These are phyloP conservation scores for Lachnellula hyalina DNA, from an alignment of 2,329 filamentous ascomycete genomes.

Conservation along the genomic window DNA sequence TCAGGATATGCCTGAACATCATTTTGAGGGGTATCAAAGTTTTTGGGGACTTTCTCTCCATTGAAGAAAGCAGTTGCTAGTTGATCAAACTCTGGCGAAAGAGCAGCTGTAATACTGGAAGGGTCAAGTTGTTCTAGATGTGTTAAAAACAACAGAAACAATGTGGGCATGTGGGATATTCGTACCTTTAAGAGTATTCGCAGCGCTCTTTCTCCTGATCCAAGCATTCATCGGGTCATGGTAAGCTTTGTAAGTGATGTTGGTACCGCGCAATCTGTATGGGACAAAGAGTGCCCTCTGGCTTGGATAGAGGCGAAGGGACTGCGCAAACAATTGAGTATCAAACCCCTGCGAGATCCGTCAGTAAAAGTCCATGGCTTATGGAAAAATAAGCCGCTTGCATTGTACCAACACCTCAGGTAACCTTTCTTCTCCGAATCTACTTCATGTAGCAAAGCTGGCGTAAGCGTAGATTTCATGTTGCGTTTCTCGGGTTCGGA, in stretches of 20 bases:
- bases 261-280: conserved; percentile 8
- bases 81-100: conserved; percentile 3
- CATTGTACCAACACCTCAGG: neutral
- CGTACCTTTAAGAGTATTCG: conserved; percentile 1
- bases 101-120: neutral
- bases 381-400: neutral
- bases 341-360: conserved; percentile 8
- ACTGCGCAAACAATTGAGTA: conserved; percentile 7
- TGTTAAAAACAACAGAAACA: neutral
- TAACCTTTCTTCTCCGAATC: neutral
- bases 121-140: neutral
- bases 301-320: conserved; percentile 1
- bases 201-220: neutral
- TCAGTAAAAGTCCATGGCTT: neutral
- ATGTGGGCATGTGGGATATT: neutral
- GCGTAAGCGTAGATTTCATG: neutral
- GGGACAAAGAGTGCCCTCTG: neutral
- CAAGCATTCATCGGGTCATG: neutral
- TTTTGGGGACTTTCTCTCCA: conserved; percentile 6
- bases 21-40: neutral
- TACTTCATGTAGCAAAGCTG: neutral
- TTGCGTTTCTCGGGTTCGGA: neutral
- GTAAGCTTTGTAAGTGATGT: neutral
- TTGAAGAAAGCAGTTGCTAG: conserved; percentile 10
- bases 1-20: neutral